A percentile compares a stretch with the other conserved stretches of the same genome.
phyloP scores from a whole-genome alignment of 1,284 basidiomycete genomes.

The Fomitopsis pinicola region DNA sequence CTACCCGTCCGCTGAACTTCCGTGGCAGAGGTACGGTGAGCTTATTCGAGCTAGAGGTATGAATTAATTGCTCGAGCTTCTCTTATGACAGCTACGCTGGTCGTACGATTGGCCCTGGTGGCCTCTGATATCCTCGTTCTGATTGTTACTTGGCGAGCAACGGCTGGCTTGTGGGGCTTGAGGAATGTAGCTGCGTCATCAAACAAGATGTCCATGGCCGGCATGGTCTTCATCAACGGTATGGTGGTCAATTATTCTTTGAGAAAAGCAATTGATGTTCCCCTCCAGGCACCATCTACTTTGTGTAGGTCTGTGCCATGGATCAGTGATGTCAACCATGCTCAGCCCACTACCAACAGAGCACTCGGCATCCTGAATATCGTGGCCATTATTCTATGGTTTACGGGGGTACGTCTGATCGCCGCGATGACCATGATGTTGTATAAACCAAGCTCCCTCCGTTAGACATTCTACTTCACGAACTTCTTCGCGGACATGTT shows the following conservation, averaged over 20 bases:
- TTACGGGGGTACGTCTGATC: not conserved
- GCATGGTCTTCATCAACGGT: not conserved
- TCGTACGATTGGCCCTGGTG: not conserved
- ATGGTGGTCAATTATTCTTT: not conserved
- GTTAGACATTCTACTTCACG: not conserved
- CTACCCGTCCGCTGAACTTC: not conserved
- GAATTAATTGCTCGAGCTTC: too few relatives aligned
- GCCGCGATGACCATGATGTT: not conserved
- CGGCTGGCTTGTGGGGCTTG: not conserved
- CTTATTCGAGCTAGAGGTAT: too few relatives aligned
- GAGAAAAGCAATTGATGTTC: not conserved
- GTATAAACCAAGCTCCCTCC: not conserved
- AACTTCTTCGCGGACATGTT: not conserved
- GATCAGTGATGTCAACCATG: not conserved
- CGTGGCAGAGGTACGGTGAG: not conserved
- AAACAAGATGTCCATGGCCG: not conserved
- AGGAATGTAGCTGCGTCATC: not conserved
- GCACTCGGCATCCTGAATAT: not conserved
- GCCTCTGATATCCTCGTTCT: not conserved
- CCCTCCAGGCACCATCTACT: not conserved
- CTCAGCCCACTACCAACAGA: not conserved
- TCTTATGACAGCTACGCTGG: not conserved
- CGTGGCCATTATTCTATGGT: not conserved
- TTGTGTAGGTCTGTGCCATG: not conserved
- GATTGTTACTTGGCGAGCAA: not conserved